phyloP scores from a whole-genome alignment of 2,329 filamentous ascomycete genomes.

The Exophiala bonariae region DNA sequence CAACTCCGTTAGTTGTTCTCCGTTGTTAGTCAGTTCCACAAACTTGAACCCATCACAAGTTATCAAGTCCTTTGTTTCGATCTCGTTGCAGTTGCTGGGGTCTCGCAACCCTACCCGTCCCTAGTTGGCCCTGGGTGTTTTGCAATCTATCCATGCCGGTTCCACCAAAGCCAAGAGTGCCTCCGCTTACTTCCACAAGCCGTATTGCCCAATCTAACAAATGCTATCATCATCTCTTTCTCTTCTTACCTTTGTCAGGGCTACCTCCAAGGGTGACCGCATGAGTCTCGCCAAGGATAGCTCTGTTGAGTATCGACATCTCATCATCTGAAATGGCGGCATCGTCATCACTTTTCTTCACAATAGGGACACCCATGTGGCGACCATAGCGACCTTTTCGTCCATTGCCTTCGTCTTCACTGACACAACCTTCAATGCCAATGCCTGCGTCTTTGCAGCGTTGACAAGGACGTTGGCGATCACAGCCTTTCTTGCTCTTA shows the following conservation, averaged over 20 bases:
- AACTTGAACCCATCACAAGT: slow-evolving; percentile 7
- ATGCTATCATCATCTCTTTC: slow-evolving; percentile 56
- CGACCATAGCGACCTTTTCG: slow-evolving; percentile 87
- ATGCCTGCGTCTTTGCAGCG: slow-evolving; percentile 96
- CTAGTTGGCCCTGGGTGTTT: background rate
- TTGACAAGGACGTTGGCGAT: slow-evolving; percentile 91
- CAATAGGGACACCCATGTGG: slow-evolving; percentile 67
- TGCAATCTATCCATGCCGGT: background rate
- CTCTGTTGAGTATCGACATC: slow-evolving; percentile 28
- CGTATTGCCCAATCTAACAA: background rate
- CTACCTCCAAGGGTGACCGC: slow-evolving; percentile 34
- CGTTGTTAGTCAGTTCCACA: slow-evolving; percentile 5
- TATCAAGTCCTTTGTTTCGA: slow-evolving; percentile 10
- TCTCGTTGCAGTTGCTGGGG: slow-evolving; percentile 5
- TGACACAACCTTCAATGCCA: slow-evolving; percentile 88
- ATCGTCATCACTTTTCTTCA: slow-evolving; percentile 49
- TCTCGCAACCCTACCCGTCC: slow-evolving; percentile 17
- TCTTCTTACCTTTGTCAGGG: slow-evolving; percentile 67
- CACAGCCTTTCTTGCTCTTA: slow-evolving; percentile 99
- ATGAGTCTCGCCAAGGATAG: slow-evolving; percentile 32
- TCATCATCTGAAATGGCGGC: slow-evolving; percentile 56
- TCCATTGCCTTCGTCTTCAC: slow-evolving; percentile 96
- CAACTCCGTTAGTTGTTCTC: slow-evolving; percentile 1
- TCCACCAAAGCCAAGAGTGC: no score
- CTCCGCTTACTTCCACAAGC: no score